Percentiles rank a stretch among this genome's conserved stretches.
phyloP scores from a whole-genome alignment of 352 stramenopile genomes.

The Phytophthora pinifolia region DNA sequence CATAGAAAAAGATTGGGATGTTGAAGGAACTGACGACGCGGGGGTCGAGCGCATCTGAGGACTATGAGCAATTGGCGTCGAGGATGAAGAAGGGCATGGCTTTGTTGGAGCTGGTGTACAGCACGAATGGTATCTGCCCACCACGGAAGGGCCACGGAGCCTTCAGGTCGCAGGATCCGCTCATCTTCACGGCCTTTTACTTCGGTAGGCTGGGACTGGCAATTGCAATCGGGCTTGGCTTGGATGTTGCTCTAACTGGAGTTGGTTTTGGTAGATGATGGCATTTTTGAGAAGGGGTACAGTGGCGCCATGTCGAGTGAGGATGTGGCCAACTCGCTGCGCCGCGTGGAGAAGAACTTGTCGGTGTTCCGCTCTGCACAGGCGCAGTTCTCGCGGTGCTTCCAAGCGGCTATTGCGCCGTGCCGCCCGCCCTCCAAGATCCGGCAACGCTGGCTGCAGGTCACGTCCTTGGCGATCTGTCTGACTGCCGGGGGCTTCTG shows the following conservation, averaged over 20 bases:
- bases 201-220: conserved; percentile 39
- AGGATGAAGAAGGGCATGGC: conserved; percentile 48
- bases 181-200: conserved; percentile 48
- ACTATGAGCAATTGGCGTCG: conserved; percentile 35
- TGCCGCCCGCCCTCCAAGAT: conserved; percentile 71
- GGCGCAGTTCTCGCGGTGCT: conserved; percentile 52
- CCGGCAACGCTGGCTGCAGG: conserved; percentile 71
- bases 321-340: conserved; percentile 49
- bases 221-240: too few relatives aligned
- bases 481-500: conserved; percentile 58
- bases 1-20: conserved; percentile 66
- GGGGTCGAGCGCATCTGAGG: conserved; percentile 29
- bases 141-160: conserved; percentile 54
- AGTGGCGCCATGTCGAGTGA: conserved; percentile 15
- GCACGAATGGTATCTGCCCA: conserved; percentile 52
- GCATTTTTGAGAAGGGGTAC: conserved; percentile 25
- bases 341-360: conserved; percentile 50
- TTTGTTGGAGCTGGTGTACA: conserved; percentile 61
- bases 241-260: too few relatives aligned
- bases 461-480: conserved; percentile 55
- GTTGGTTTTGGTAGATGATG: conserved; percentile 20
- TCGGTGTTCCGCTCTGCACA: conserved; percentile 43
- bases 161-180: conserved; percentile 52
- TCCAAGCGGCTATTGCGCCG: conserved; percentile 52
- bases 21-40: conserved; percentile 62